phyloP scores from a whole-genome alignment of 441 rosid genomes.

The Isatis lusitanica region DNA sequence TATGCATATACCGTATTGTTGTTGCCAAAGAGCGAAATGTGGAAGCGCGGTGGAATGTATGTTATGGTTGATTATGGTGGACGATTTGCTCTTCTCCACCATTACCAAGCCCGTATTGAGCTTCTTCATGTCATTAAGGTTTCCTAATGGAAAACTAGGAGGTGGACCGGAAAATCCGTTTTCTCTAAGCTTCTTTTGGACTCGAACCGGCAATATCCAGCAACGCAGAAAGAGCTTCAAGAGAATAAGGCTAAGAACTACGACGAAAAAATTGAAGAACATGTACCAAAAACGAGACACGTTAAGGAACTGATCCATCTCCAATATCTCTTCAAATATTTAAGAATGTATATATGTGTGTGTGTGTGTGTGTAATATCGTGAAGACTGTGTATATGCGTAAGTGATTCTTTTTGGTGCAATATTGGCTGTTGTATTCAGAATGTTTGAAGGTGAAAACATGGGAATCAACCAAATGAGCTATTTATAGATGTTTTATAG shows the following conservation, averaged over 20 bases:
- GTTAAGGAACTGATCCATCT: slow-evolving; percentile 25
- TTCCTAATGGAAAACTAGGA: slow-evolving; percentile 80
- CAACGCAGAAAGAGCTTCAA: slow-evolving; percentile 48
- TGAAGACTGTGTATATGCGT: neutral
- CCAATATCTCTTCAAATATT: neutral
- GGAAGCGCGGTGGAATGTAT: slow-evolving; percentile 82
- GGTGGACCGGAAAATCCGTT: slow-evolving; percentile 78
- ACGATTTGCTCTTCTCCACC: slow-evolving; percentile 26
- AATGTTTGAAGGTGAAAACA: slow-evolving; percentile 27
- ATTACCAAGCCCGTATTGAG: slow-evolving; percentile 11
- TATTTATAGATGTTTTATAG: slow-evolving; percentile 34
- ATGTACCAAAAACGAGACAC: slow-evolving; percentile 19
- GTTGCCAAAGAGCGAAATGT: slow-evolving; percentile 79
- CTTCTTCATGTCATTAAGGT: slow-evolving; percentile 59
- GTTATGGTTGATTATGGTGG: slow-evolving; percentile 54
- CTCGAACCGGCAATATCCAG: slow-evolving; percentile 62
- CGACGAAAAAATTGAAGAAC: slow-evolving; percentile 21
- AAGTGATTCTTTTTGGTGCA: slow-evolving; percentile 15
- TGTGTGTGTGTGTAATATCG: neutral
- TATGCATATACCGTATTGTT: slow-evolving; percentile 46
- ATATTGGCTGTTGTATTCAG: slow-evolving; percentile 12
- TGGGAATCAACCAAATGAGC: slow-evolving; percentile 24
- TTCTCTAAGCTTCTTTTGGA: slow-evolving; percentile 52
- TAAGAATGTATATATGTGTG: neutral
- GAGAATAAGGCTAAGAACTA: slow-evolving; percentile 34